Evolutionary conservation across 2,329 filamentous ascomycete genomes (phyloP).

Genomic region (Plenodomus lindquistii): DNA sequence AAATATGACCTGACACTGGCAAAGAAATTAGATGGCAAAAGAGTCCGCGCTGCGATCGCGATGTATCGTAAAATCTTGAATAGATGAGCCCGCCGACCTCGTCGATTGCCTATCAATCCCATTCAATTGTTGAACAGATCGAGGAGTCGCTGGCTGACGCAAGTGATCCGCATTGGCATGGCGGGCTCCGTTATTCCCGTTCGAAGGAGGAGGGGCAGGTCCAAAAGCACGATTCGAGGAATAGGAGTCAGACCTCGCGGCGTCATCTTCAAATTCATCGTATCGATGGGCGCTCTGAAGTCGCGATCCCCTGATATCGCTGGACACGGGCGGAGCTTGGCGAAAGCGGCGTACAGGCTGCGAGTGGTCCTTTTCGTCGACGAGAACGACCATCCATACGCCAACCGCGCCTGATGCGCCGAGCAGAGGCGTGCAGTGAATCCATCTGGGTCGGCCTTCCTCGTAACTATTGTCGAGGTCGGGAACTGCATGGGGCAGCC

Average conservation of each 20-base stretch:
- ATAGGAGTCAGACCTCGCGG: neutral
- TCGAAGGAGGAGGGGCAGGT: neutral
- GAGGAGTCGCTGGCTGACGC: conserved; percentile 12
- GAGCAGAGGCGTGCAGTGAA: conserved; percentile 74
- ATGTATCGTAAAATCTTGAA: conserved; percentile 10
- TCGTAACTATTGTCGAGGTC: conserved; percentile 51
- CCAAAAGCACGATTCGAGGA: neutral
- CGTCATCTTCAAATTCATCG: conserved; percentile 13
- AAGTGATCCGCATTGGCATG: conserved; percentile 9
- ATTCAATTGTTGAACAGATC: neutral
- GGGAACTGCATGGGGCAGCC: conserved; percentile 54
- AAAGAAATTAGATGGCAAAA: conserved; percentile 12
- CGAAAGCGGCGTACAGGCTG: conserved; percentile 31
- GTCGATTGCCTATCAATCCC: conserved; percentile 13
- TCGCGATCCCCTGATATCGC: conserved; percentile 21
- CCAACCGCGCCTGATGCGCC: conserved; percentile 70
- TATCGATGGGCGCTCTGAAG: conserved; percentile 3
- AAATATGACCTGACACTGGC: neutral
- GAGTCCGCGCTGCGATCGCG: conserved; percentile 16
- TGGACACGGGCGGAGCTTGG: conserved; percentile 35
- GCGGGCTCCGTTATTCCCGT: conserved; percentile 7
- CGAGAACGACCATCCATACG: conserved; percentile 77
- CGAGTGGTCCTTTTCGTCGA: conserved; percentile 57
- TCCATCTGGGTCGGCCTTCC: conserved; percentile 70
- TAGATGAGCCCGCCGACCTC: conserved; percentile 12